A percentile compares a stretch with the other conserved stretches of the same genome.
Evolutionary conservation across 176 grass and related monocot genomes (phyloP).

Genomic region (Rhipidocladum racemiflorum): DNA sequence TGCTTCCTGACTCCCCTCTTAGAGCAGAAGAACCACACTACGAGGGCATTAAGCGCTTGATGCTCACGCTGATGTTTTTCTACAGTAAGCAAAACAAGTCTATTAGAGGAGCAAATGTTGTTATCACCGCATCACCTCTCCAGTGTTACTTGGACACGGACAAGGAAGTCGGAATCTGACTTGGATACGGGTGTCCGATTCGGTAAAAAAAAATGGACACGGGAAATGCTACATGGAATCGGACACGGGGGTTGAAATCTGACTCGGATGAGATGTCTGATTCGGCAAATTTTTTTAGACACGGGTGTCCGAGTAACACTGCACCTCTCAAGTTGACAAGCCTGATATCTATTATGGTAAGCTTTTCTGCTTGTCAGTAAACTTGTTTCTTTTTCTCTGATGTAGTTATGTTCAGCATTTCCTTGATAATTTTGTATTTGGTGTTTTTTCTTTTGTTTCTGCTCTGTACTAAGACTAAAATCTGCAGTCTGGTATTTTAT

Average conservation of each 20-base stretch:
- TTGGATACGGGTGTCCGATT: too few species aligned
- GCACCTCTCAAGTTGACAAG: slow-evolving; percentile 74
- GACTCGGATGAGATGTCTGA: too few species aligned
- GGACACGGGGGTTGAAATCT: too few species aligned
- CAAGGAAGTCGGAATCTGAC: too few species aligned
- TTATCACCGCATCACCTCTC: slow-evolving; percentile 83
- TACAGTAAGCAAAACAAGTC: slow-evolving; percentile 98
- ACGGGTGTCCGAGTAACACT: too few species aligned
- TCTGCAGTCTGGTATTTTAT: neutral
- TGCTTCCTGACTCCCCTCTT: slow-evolving; percentile 70
- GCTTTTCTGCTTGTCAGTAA: slow-evolving; percentile 24
- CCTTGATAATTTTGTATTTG: slow-evolving; percentile 15
- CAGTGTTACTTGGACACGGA: too few species aligned
- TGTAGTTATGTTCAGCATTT: neutral
- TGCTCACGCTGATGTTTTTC: slow-evolving; percentile 80
- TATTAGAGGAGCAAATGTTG: slow-evolving; percentile 85
- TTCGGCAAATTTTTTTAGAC: too few species aligned
- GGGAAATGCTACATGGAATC: too few species aligned
- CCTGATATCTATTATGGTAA: slow-evolving; percentile 88
- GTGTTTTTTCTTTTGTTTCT: neutral
- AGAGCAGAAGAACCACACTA: slow-evolving; percentile 75
- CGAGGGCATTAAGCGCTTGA: slow-evolving; percentile 60
- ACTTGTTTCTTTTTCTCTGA: slow-evolving; percentile 15
- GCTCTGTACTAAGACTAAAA: neutral
- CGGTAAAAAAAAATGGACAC: too few species aligned